These are phyloP conservation scores for Phytophthora nicotianae DNA, from an alignment of 352 stramenopile species.

Conservation along the genomic window DNA sequence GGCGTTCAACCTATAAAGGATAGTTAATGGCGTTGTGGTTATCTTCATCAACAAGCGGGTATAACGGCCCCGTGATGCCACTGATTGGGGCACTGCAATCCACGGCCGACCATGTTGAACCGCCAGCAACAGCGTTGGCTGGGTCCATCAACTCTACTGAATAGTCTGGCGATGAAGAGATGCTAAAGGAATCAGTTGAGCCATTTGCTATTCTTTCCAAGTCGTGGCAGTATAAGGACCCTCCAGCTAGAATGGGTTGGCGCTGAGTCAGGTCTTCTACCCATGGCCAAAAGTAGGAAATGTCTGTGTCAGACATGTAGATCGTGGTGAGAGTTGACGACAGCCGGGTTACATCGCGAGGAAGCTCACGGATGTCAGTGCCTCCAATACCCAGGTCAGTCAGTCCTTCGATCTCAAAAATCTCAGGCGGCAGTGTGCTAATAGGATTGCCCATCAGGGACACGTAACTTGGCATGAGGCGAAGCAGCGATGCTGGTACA, in stretches of 20 bases:
- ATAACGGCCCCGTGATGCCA: not conserved
- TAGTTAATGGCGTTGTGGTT: constrained; percentile 3
- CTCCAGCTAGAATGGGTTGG: constrained; percentile 8
- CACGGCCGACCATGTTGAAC: constrained; percentile 3
- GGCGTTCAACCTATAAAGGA: not conserved
- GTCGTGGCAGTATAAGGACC: constrained; percentile 10
- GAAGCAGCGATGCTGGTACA: constrained; percentile 10
- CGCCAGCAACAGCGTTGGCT: not conserved
- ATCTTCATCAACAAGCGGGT: constrained; percentile 15
- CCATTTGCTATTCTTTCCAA: constrained; percentile 15
- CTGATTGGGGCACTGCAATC: constrained; percentile 1
- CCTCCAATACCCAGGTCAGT: constrained; percentile 5
- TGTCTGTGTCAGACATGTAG: constrained; percentile 4
- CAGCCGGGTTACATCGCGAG: constrained; percentile 14
- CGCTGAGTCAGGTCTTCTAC: not conserved
- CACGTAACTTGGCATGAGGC: constrained; percentile 6
- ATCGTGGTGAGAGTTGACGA: not conserved
- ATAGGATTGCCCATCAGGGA: constrained; percentile 19
- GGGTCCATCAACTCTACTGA: constrained; percentile 9
- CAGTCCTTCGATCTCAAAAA: constrained; percentile 25
- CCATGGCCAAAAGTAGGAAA: constrained; percentile 20
- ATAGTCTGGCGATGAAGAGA: not conserved
- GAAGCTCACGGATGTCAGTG: constrained; percentile 8
- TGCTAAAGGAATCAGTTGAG: constrained; percentile 1
- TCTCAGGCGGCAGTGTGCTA: constrained; percentile 6